phyloP scores from a whole-genome alignment of 1,139 yeast species.

The Blastobotrys illinoisensis region DNA sequence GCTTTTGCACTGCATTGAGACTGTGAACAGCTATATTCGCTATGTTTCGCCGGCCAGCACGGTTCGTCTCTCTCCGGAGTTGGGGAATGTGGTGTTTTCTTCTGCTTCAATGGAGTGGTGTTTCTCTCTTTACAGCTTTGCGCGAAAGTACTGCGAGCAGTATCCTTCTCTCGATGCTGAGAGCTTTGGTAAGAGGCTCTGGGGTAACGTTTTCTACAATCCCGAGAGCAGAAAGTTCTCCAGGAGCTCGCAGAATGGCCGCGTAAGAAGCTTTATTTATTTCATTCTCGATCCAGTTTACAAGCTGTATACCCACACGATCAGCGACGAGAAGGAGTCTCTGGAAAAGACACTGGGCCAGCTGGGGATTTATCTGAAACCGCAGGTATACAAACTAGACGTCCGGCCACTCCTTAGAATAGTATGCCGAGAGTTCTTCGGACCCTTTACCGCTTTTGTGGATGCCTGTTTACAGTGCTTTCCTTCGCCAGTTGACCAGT shows the following conservation, averaged over 20 bases:
- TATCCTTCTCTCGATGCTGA: slow-evolving; percentile 34
- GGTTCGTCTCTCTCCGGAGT: slow-evolving; percentile 51
- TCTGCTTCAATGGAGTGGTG: slow-evolving; percentile 57
- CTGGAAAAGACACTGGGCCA: slow-evolving; percentile 41
- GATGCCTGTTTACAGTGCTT: slow-evolving; percentile 40
- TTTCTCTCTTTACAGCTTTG: slow-evolving; percentile 65
- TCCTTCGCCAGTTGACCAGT: slow-evolving; percentile 41
- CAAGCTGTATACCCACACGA: slow-evolving; percentile 58
- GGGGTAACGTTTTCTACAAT: slow-evolving; percentile 72
- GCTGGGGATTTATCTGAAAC: slow-evolving; percentile 29
- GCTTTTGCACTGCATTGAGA: slow-evolving; percentile 54
- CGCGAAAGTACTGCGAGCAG: slow-evolving; percentile 44
- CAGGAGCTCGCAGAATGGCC: slow-evolving; percentile 21
- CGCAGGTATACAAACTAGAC: slow-evolving; percentile 40
- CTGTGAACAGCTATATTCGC: slow-evolving; percentile 49
- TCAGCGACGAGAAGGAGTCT: slow-evolving; percentile 49
- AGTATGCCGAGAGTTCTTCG: slow-evolving; percentile 53
- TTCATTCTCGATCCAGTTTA: slow-evolving; percentile 77
- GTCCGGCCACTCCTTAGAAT: slow-evolving; percentile 51
- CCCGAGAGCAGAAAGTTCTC: slow-evolving; percentile 43
- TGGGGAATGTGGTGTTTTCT: slow-evolving; percentile 67
- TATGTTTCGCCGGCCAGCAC: slow-evolving; percentile 11
- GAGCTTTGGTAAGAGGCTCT: slow-evolving; percentile 50
- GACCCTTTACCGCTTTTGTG: slow-evolving; percentile 47
- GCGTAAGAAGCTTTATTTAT: slow-evolving; percentile 53